Evolutionary conservation across 306 rosid genomes (phyloP), one percentile per base, ranked within the genome.

Genomic region (Spatholobus suberectus): DNA sequence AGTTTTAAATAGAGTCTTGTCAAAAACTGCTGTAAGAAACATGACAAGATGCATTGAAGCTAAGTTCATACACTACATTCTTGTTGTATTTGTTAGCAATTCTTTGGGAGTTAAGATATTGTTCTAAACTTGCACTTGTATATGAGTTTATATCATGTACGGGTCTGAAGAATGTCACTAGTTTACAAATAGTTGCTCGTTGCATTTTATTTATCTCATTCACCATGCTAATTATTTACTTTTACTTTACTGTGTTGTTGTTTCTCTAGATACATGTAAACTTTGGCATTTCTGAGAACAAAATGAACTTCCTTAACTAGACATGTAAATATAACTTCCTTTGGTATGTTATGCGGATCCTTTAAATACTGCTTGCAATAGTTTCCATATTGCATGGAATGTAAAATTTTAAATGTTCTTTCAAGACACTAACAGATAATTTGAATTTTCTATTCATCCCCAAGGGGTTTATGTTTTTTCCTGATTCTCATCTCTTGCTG

Each of bases 371-470:
- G 27, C 43, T 69, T 67, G 23, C 44, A 1, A 15, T 69, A 10
- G 40, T 78, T 70, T 77, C 11, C 44, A 23, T 54, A 32, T 32
- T 79, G 44, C 73, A 66, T 23, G 71, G 68, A 82, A 44, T 26
- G 44, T 77, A 54, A n/a, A 49, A 8, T 44, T 52, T 70, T 66
- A 82, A 14, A 77, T 40, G 40, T 76, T 58, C 59, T 77, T 38
- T 65, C 17, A 18, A 73, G 65, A 24, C 51, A 27, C 47, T 44
- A 15, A 51, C 37, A 44, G 8, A 71, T 47, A 11, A 44, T 40
- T 74, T 73, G n/a, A 34, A 35, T 37, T 73, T 68, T 83, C 8
- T 79, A 35, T 70, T 59, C 75, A 40, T 70, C 70, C 40, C 61
- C 27, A 51, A 74, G 32, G 55, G 63, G 9, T 58, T 80, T 55